Conservation (phyloP, 2,329 filamentous ascomycete genomes). For the Truncatella angustata region DNA sequence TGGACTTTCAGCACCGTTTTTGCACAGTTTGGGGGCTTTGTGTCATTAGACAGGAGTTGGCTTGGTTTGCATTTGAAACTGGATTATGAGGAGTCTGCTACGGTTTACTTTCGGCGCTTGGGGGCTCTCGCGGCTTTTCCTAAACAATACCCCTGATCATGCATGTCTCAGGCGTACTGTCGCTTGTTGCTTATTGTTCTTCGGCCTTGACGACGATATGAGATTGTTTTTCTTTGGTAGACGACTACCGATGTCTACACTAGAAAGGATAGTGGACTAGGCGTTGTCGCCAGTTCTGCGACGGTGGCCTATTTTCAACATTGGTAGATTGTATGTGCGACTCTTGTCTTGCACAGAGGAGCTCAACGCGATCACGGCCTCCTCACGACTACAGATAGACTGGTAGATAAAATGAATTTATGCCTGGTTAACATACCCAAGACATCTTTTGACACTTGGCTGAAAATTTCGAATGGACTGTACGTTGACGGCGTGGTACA, state of each 20-base stretch:
- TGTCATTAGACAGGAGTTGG: constrained; percentile 2
- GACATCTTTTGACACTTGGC: too few relatives aligned
- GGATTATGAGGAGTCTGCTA: constrained; percentile 2
- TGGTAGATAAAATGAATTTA: constrained; percentile 3
- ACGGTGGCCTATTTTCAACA: not conserved
- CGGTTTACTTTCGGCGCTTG: not conserved
- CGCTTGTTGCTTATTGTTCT: not conserved
- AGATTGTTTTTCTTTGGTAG: not conserved
- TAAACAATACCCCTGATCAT: constrained; percentile 2
- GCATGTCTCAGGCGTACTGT: not conserved
- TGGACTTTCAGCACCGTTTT: too few relatives aligned
- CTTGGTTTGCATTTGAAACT: constrained; percentile 4
- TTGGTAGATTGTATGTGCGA: not conserved
- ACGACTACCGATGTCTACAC: not conserved
- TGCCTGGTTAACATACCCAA: not conserved
- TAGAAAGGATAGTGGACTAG: not conserved
- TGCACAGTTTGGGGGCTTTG: too few relatives aligned
- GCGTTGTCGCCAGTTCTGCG: not conserved
- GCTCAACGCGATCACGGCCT: not conserved
- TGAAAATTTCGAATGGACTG: too few relatives aligned
- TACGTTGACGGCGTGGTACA: too few relatives aligned
- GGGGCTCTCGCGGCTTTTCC: constrained; percentile 3
- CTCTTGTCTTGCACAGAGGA: not conserved
- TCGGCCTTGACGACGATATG: constrained; percentile 1
- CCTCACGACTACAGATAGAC: not conserved